These are phyloP conservation scores for Termitomyces sp. DNA, from an alignment of 768 basidiomycete species.

Conservation along the genomic window DNA sequence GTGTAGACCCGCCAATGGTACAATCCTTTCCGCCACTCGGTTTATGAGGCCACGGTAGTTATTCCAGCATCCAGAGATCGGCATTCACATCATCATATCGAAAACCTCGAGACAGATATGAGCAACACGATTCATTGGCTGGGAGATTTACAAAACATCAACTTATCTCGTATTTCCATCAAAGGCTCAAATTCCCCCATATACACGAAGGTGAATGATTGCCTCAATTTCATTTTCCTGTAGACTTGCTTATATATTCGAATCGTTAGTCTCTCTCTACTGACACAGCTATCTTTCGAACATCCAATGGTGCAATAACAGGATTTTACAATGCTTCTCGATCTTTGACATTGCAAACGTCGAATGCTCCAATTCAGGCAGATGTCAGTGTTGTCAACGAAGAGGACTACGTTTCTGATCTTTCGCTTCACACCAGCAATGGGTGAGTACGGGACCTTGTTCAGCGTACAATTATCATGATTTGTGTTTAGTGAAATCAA, in stretches of 20 bases:
- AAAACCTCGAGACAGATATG: slow-evolving; percentile 39
- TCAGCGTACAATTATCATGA: not conserved
- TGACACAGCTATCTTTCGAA: slow-evolving; percentile 14
- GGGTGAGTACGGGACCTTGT: slow-evolving; percentile 27
- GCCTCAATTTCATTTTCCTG: not conserved
- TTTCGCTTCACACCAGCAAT: slow-evolving; percentile 37
- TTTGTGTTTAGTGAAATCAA: slow-evolving; percentile 26
- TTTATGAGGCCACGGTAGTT: slow-evolving; percentile 27
- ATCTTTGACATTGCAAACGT: slow-evolving; percentile 33
- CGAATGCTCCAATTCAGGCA: slow-evolving; percentile 38
- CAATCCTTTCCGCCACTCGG: not conserved
- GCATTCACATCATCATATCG: slow-evolving; percentile 27
- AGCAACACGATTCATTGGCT: slow-evolving; percentile 36
- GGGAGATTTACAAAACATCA: slow-evolving; percentile 27
- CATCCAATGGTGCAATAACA: slow-evolving; percentile 33
- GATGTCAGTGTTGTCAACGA: slow-evolving; percentile 33
- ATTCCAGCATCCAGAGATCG: slow-evolving; percentile 28
- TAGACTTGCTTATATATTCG: not conserved
- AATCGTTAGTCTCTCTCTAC: slow-evolving; percentile 18
- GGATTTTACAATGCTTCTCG: slow-evolving; percentile 38
- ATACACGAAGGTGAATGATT: slow-evolving; percentile 26
- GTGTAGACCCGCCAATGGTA: slow-evolving; percentile 7
- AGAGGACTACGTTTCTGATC: slow-evolving; percentile 14
- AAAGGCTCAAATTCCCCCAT: slow-evolving; percentile 32
- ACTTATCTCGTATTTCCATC: slow-evolving; percentile 35